Percentiles rank a stretch among this genome's conserved stretches.
These are phyloP conservation scores for Colletotrichum cordylinicola DNA, from an alignment of 2,329 filamentous ascomycete genomes.

Conservation along the genomic window DNA sequence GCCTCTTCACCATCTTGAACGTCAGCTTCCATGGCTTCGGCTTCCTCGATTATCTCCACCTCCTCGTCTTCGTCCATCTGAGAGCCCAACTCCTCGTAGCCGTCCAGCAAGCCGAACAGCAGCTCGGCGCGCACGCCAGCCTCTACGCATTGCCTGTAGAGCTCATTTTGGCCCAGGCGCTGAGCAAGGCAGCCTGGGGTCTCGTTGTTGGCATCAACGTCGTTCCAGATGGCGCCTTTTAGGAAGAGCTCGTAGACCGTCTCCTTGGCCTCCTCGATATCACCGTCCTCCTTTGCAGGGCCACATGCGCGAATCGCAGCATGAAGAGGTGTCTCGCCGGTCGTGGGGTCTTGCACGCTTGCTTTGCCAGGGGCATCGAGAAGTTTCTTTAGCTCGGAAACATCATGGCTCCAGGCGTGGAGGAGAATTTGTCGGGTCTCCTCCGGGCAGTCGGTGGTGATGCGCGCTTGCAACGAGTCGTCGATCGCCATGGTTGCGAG, in stretches of 20 bases:
- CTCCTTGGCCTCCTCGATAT: conserved; percentile 66
- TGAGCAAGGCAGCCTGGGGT: conserved; percentile 89
- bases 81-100: conserved; percentile 74
- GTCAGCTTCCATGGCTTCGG: conserved; percentile 21
- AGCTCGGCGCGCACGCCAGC: conserved; percentile 92
- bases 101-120: conserved; percentile 80
- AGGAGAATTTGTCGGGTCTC: conserved; percentile 57
- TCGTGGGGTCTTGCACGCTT: conserved; percentile 83
- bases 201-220: conserved; percentile 84
- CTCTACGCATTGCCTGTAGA: conserved; percentile 86
- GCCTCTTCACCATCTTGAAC: conserved; percentile 13
- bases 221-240: conserved; percentile 96
- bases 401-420: conserved; percentile 65
- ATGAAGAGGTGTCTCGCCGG: conserved; percentile 87
- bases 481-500: conserved; percentile 36
- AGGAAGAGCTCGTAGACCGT: conserved; percentile 80
- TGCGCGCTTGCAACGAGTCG: conserved; percentile 59
- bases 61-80: conserved; percentile 53
- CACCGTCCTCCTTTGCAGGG: conserved; percentile 39
- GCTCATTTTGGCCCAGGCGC: conserved; percentile 67
- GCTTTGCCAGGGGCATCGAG: conserved; percentile 68
- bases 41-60: conserved; percentile 46
- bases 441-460: conserved; percentile 58
- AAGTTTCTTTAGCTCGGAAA: conserved; percentile 70
- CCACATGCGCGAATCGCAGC: conserved; percentile 83